These are phyloP conservation scores for Psidium friedrichsthalianum DNA, from an alignment of 345 rosid species.

Conservation along the genomic window DNA sequence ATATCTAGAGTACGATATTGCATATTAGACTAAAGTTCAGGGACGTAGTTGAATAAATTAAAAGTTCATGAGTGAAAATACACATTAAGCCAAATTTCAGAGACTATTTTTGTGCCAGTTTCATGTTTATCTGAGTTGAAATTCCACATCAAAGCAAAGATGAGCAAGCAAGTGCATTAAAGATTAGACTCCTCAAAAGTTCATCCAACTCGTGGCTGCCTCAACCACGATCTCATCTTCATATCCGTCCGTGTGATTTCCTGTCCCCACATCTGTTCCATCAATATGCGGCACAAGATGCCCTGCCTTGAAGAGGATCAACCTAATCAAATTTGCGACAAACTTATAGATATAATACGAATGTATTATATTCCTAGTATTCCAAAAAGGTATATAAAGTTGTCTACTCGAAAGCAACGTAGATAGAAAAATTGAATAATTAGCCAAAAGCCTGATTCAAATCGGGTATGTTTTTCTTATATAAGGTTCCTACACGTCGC, in stretches of 20 bases:
- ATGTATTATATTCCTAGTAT: background rate
- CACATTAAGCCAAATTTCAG: too few relatives aligned
- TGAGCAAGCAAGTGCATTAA: background rate
- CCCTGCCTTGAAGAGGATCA: too few relatives aligned
- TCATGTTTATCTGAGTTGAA: background rate
- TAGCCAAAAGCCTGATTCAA: background rate
- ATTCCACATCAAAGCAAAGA: background rate
- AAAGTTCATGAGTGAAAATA: too few relatives aligned
- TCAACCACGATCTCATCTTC: background rate
- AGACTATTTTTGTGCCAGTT: too few relatives aligned
- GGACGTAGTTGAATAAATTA: too few relatives aligned
- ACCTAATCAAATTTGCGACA: too few relatives aligned
- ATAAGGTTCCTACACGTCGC: rapidly evolving
- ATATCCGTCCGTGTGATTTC: background rate
- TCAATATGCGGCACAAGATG: too few relatives aligned
- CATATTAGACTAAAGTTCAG: too few relatives aligned
- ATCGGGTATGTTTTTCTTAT: rapidly evolving
- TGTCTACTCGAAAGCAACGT: background rate
- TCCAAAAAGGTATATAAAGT: too few relatives aligned
- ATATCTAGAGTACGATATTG: too few relatives aligned
- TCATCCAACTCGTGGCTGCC: background rate
- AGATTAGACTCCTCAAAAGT: background rate
- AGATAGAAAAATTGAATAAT: background rate
- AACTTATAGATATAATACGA: too few relatives aligned
- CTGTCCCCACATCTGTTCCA: background rate